A percentile compares a stretch with the other conserved stretches of the same genome.
Conservation (phyloP, 148 eudicot genomes). For the Rhododendron ferrugineum region DNA sequence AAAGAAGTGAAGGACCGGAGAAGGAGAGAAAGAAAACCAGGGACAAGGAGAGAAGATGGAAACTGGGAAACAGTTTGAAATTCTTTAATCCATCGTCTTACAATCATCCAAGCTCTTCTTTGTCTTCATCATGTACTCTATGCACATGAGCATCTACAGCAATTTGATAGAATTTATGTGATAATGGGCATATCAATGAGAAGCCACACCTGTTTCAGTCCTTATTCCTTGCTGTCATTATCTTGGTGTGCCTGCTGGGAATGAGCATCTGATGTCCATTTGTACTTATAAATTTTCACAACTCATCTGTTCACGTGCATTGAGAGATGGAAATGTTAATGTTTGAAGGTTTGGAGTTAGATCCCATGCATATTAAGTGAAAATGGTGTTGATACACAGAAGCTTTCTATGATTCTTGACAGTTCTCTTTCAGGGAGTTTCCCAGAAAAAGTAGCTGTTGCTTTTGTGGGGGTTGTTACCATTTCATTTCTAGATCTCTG, state of each 20-base stretch:
- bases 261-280: not conserved
- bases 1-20: not conserved
- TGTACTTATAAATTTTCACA: not conserved
- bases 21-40: not conserved
- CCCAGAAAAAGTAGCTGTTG: not conserved
- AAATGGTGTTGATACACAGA: not conserved
- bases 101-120: not conserved
- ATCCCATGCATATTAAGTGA: not conserved
- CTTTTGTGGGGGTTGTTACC: not conserved
- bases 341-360: not conserved
- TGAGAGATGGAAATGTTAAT: not conserved
- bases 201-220: not conserved
- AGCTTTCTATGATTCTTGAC: not conserved
- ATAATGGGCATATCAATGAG: not conserved
- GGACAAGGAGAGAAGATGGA: not conserved
- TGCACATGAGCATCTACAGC: not conserved
- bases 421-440: not conserved
- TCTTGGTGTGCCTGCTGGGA: not conserved
- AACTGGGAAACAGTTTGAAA: not conserved
- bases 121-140: not conserved
- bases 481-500: not conserved
- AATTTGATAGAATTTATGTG: not conserved
- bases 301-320: not conserved
- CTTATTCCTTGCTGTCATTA: not conserved
- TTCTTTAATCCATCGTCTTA: not conserved